Conservation (phyloP, 768 basidiomycete genomes). For the Auricularia sp. region DNA sequence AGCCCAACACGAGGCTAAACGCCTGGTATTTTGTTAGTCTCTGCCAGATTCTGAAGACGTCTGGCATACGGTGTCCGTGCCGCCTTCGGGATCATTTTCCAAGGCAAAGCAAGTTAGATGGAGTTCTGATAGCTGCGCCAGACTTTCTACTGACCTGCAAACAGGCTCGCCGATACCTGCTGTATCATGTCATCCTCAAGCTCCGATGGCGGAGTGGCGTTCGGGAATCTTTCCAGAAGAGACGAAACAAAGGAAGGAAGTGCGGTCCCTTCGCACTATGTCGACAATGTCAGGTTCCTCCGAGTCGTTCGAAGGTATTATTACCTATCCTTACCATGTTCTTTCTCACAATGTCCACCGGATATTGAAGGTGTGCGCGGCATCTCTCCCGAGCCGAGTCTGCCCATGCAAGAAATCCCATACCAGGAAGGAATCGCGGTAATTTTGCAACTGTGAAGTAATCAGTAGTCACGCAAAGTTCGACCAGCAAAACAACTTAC, state of each 20-base stretch:
- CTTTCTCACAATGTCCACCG: not conserved
- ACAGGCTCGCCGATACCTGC: not conserved
- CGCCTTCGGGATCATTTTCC: not conserved
- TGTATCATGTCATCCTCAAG: conserved; percentile 2
- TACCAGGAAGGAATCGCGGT: not conserved
- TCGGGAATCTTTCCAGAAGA: not conserved
- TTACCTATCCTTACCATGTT: not conserved
- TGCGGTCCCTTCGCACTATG: not conserved
- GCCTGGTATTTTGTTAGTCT: not conserved
- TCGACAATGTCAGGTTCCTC: not conserved
- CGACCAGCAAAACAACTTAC: not conserved
- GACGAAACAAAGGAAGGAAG: not conserved
- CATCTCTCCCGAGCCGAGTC: not conserved
- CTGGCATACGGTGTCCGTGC: not conserved
- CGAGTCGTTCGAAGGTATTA: too few species aligned
- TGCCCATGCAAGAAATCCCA: not conserved
- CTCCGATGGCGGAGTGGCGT: not conserved
- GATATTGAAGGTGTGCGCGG: not conserved
- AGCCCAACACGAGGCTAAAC: conserved; percentile 11
- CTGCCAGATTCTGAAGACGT: not conserved
- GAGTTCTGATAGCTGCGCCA: not conserved
- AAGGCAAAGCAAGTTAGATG: not conserved
- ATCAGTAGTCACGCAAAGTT: not conserved
- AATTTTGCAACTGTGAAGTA: not conserved
- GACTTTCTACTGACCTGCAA: not conserved